Evolutionary conservation across 2,329 filamentous ascomycete genomes (phyloP), one percentile per base, ranked within the genome.

Genomic region (Chaetothyriales sp.): DNA sequence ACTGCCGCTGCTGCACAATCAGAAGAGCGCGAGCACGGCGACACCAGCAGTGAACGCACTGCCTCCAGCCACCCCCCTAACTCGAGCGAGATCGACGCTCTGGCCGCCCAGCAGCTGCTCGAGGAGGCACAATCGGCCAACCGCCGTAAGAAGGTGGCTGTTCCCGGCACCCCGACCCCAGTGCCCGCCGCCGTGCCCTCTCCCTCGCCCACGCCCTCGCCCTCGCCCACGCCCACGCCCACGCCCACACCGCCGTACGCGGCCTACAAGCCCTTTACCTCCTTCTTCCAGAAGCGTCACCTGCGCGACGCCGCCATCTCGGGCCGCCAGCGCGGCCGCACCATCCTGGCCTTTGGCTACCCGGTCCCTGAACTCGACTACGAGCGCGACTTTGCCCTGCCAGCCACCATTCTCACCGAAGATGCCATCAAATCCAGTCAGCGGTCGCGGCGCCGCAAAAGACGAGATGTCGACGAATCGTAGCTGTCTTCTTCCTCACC

Each of bases 211-310:
- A 15, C 33, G 10, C 10, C 33, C 13, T 15, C 33, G 22, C 62
- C 61, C 33, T 2, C 33, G 10, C 20, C 61, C 40, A 53, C 67
- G 54, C 46, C 58, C 15, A 56, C 62, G 18, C 54, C 57, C 49
- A 47, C 55, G 46, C 54, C 58, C 33, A 62, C 65, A 50, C 60
- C 66, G 51, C 63, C 71, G 29, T 66, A 72, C 15, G 33, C 33
- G 10, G 13, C 33, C 33, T 40, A 40, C 33, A 77, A 75, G 53
- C 83, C 86, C 40, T 89, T 95, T 63, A 84, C 74, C n/a, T 94
- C 87, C 0, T 95, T 95, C 70, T 97, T 89, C 65, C 67, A 76
- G 18, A 89, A 92, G 68, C 81, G 77, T 20, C 82, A 94, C 63
- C 77, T 90, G 55, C 83, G 90, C 22, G 86, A 89, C 19, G 80